Percentiles rank a stretch among this genome's conserved stretches.
Evolutionary conservation across 371 early-diverging fungal genomes (phyloP).

Genomic region (Circinella minor): DNA sequence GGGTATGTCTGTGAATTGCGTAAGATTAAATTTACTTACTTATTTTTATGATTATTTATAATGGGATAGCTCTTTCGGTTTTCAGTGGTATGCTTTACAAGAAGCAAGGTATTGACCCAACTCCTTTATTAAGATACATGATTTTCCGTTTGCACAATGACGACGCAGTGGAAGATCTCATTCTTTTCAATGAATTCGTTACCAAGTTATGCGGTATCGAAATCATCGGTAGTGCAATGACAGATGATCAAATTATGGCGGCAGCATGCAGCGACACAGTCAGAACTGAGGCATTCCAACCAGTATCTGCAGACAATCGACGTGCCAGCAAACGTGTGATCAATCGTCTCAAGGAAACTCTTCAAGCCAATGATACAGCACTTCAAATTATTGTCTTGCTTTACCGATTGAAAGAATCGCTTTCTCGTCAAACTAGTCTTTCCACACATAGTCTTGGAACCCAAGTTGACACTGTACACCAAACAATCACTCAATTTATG

Average conservation of each 20-base stretch:
- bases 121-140: conserved; percentile 70
- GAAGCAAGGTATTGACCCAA: conserved; percentile 72
- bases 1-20: too few relatives aligned
- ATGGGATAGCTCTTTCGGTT: conserved; percentile 56
- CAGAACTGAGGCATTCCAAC: conserved; percentile 54
- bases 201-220: conserved; percentile 78
- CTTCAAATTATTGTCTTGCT: conserved; percentile 64
- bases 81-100: conserved; percentile 78
- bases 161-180: conserved; percentile 54
- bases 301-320: conserved; percentile 49
- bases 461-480: conserved; percentile 49
- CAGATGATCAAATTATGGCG: conserved; percentile 65
- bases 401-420: conserved; percentile 38
- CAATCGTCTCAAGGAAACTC: conserved; percentile 60
- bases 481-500: conserved; percentile 64
- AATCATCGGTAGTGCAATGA: conserved; percentile 53
- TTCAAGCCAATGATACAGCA: conserved; percentile 61
- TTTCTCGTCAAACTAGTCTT: conserved; percentile 57
- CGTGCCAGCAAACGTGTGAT: conserved; percentile 62
- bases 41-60: background rate
- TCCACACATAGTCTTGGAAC: conserved; percentile 58
- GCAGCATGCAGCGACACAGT: conserved; percentile 75
- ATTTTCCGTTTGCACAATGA: conserved; percentile 61
- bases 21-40: background rate
- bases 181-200: conserved; percentile 77